These are phyloP conservation scores for Corylus avellana DNA, from an alignment of 306 rosid genomes.

Conservation along the genomic window DNA sequence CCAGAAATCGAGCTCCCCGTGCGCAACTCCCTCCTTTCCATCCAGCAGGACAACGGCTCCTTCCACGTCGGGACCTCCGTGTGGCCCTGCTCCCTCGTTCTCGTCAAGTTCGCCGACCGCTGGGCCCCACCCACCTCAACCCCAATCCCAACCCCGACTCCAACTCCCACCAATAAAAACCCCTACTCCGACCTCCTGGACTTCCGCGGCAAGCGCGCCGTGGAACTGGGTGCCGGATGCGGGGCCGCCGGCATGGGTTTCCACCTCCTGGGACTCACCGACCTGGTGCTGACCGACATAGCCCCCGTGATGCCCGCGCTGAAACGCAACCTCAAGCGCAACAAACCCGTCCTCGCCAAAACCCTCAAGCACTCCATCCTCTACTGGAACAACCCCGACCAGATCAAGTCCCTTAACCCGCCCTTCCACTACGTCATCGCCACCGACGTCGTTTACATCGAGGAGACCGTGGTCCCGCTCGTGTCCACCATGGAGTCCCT, in stretches of 20 bases:
- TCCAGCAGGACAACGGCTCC: slow-evolving; percentile 89
- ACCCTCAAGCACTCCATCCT: slow-evolving; percentile 66
- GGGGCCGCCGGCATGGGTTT: slow-evolving; percentile 93
- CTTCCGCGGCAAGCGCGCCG: slow-evolving; percentile 71
- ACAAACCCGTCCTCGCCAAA: slow-evolving; percentile 64
- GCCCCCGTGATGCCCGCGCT: slow-evolving; percentile 91
- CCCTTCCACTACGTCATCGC: slow-evolving; percentile 69
- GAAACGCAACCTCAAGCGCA: slow-evolving; percentile 71
- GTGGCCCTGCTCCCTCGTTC: slow-evolving; percentile 93
- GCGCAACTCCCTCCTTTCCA: slow-evolving; percentile 51
- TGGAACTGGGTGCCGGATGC: slow-evolving; percentile 87
- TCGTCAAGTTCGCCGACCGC: slow-evolving; percentile 85
- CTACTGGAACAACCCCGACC: slow-evolving; percentile 72
- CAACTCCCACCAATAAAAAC: slow-evolving; percentile 11
- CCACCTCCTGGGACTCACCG: slow-evolving; percentile 71
- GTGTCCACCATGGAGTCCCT: slow-evolving; percentile 67
- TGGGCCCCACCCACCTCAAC: slow-evolving; percentile 48
- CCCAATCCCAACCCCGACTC: neutral
- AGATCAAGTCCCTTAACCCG: slow-evolving; percentile 57
- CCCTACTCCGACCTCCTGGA: slow-evolving; percentile 69
- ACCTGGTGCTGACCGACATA: slow-evolving; percentile 77
- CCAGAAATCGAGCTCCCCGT: slow-evolving; percentile 80
- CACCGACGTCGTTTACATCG: slow-evolving; percentile 83
- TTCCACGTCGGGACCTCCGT: slow-evolving; percentile 91
- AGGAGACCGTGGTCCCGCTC: slow-evolving; percentile 61